Evolutionary conservation across 768 basidiomycete species (phyloP).

Genomic region (Tephrocybe sp.): DNA sequence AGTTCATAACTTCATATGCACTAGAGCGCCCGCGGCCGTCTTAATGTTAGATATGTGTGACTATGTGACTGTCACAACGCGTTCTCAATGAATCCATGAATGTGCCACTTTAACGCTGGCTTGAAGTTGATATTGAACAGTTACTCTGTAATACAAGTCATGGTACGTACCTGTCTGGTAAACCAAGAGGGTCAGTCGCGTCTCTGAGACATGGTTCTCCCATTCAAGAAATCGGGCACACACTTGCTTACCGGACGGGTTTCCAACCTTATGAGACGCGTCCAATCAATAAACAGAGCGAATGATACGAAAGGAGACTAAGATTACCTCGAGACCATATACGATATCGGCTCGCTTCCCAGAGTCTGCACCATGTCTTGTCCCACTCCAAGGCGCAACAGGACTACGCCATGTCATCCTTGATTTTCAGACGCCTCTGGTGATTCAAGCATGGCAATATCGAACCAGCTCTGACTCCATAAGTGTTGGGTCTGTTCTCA

Average conservation of each 20-base stretch:
- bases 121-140: too few relatives aligned
- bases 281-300: not conserved
- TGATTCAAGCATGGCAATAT: conserved; percentile 28
- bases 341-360: conserved; percentile 9
- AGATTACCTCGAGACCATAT: conserved; percentile 8
- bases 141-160: too few relatives aligned
- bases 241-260: conserved; percentile 29
- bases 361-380: conserved; percentile 14
- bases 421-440: conserved; percentile 21
- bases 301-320: not conserved
- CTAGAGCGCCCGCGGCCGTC: too few relatives aligned
- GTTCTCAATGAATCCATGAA: too few relatives aligned
- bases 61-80: too few relatives aligned
- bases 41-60: too few relatives aligned
- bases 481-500: too few relatives aligned
- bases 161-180: conserved; percentile 25
- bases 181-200: conserved; percentile 26
- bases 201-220: conserved; percentile 28
- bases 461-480: conserved; percentile 36
- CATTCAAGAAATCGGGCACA: conserved; percentile 30
- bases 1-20: too few relatives aligned
- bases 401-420: conserved; percentile 24
- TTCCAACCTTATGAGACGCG: conserved; percentile 22
- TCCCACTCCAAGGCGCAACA: conserved; percentile 22
- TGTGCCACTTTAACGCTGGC: too few relatives aligned